Conservation (phyloP, 352 stramenopile species). For the Globisporangium abappressorium region DNA sequence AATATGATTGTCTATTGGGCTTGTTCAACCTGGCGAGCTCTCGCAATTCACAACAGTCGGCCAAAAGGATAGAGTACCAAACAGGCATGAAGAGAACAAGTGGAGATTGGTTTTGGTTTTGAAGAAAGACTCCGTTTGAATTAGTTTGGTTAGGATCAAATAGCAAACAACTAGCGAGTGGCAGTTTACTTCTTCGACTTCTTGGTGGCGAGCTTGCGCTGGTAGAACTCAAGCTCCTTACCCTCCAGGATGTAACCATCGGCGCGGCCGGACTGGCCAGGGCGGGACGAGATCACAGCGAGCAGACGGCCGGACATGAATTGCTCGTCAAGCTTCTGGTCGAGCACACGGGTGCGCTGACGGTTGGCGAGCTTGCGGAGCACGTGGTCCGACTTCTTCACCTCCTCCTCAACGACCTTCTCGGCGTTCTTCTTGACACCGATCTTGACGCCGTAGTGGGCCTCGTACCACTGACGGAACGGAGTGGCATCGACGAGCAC, state of each 20-base stretch:
- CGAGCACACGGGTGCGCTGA: conserved; percentile 91
- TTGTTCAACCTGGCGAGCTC: too few species aligned
- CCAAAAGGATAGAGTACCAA: too few species aligned
- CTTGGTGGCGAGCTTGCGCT: conserved; percentile 98
- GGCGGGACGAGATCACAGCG: conserved; percentile 96
- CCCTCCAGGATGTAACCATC: conserved; percentile 99
- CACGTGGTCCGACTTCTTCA: conserved; percentile 94
- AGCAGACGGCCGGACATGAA: conserved; percentile 96
- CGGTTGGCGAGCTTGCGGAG: conserved; percentile 92
- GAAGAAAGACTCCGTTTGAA: conserved; percentile 19
- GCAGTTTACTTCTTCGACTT: conserved; percentile 96
- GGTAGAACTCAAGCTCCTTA: conserved; percentile 99
- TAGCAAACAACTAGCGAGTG: conserved; percentile 4
- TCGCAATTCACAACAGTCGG: too few species aligned
- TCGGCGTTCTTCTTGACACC: conserved; percentile 85
- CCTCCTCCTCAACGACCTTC: conserved; percentile 77
- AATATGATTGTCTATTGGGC: too few species aligned
- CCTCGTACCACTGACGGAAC: conserved; percentile 99
- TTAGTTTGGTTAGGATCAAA: conserved; percentile 17
- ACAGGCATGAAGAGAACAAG: background rate
- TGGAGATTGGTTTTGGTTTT: background rate
- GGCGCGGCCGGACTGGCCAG: conserved; percentile 96
- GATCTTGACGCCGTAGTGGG: conserved; percentile 97
- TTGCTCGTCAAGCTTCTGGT: conserved; percentile 95
- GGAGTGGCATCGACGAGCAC: conserved; percentile 98